These are phyloP conservation scores for Chlorella variabilis DNA, from an alignment of 163 green algal genomes.

Conservation along the genomic window DNA sequence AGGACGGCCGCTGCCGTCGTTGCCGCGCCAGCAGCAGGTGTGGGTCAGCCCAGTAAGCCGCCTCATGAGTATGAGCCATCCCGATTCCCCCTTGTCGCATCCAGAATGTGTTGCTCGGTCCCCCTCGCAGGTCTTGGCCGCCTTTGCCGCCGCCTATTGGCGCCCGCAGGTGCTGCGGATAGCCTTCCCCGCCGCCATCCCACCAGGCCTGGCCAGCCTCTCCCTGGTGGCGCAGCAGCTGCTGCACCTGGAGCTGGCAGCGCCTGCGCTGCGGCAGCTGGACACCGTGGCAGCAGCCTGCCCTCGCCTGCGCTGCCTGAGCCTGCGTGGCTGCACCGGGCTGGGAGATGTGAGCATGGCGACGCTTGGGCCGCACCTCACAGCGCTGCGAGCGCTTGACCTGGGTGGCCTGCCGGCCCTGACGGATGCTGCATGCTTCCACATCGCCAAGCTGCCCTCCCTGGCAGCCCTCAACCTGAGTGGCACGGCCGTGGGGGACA, in stretches of 20 bases:
- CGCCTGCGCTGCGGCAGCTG: background rate
- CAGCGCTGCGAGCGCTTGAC: slow-evolving; percentile 6
- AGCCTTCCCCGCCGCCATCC: background rate
- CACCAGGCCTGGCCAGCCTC: background rate
- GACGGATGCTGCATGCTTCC: slow-evolving; percentile 12
- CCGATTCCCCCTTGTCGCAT: too few species aligned
- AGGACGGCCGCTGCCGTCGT: background rate
- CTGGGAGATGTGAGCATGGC: slow-evolving; percentile 1
- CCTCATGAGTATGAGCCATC: too few species aligned
- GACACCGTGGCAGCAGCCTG: background rate
- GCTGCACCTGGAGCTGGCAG: slow-evolving; percentile 17
- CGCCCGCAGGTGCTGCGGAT: slow-evolving; percentile 1
- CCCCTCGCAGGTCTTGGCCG: slow-evolving; percentile 1
- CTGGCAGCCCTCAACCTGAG: slow-evolving; percentile 14
- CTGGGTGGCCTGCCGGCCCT: slow-evolving; percentile 3
- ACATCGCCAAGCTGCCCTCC: slow-evolving; percentile 11
- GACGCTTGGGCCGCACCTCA: background rate
- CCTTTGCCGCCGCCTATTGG: slow-evolving; percentile 17
- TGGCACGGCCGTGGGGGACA: background rate
- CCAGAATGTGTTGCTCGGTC: too few species aligned
- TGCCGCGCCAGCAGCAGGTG: background rate
- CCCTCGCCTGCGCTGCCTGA: slow-evolving; percentile 24
- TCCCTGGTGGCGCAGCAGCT: background rate
- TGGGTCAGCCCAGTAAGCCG: too few species aligned
- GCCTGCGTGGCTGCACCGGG: slow-evolving; percentile 16